Evolutionary conservation across 2,329 filamentous ascomycete genomes (phyloP).

Genomic region (Epichloe baconii): DNA sequence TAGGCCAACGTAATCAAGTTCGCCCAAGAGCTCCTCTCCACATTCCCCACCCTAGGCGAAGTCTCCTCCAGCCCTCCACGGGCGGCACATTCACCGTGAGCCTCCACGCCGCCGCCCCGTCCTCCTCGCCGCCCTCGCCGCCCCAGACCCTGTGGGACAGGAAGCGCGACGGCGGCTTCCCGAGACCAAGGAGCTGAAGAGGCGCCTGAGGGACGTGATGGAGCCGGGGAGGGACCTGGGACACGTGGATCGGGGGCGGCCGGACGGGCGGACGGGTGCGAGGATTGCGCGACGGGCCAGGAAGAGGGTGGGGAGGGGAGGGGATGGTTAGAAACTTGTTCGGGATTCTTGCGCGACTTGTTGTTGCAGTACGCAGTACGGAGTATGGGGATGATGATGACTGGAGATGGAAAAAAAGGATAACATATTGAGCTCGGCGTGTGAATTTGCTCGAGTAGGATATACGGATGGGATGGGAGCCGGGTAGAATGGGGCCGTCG

Average conservation of each 20-base stretch:
- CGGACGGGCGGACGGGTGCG: neutral
- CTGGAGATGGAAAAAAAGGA: too few species aligned
- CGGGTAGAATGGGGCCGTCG: too few species aligned
- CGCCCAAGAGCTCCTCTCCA: constrained; percentile 89
- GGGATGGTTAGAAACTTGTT: neutral
- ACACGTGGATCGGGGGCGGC: constrained; percentile 51
- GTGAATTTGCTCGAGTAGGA: too few species aligned
- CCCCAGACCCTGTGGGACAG: constrained; percentile 61
- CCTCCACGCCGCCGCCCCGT: constrained; percentile 27
- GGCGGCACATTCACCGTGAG: constrained; percentile 74
- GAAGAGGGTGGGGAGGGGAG: too few species aligned
- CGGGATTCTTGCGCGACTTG: too few species aligned
- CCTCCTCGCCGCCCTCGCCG: constrained; percentile 1
- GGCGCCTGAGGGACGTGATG: constrained; percentile 68
- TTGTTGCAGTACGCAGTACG: too few species aligned
- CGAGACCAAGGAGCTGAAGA: constrained; percentile 84
- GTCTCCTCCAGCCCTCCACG: constrained; percentile 73
- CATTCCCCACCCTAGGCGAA: constrained; percentile 79
- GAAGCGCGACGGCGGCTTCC: constrained; percentile 76
- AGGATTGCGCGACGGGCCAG: neutral
- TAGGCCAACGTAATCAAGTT: constrained; percentile 39
- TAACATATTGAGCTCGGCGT: too few species aligned
- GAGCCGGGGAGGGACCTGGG: constrained; percentile 68
- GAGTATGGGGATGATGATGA: too few species aligned
- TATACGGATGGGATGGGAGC: too few species aligned